Evolutionary conservation across 2,329 filamentous ascomycete species (phyloP), one percentile per base, ranked within the genome.

Genomic region (Fusarium zealandicum): DNA sequence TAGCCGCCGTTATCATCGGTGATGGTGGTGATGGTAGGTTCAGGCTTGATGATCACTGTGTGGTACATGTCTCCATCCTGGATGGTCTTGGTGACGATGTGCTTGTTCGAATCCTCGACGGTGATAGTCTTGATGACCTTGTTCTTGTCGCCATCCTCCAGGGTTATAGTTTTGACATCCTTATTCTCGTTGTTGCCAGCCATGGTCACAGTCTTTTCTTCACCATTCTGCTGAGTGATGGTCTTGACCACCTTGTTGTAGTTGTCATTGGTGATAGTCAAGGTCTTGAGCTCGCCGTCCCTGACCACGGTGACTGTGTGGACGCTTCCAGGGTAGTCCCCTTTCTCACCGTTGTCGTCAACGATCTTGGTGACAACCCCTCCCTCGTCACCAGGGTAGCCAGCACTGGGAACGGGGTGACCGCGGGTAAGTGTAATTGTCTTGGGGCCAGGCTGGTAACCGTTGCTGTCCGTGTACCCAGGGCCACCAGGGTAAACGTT

Each of bases 41-140:
- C 55, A 14, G 60, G 58, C 28, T 54, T 63, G 41, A 61, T 40
- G 3, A 66, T 62, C 30, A 65, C 54, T 25, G 66, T 66, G 14
- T 66, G 27, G 36, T 54, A 63, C 48, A 58, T 58, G n/a, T 49
- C 61, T 22, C 50, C 61, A 27, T 61, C 58, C 8, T 66, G 61
- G 20, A 69, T 47, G 4, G 63, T 67, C 52, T 66, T 64, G 20
- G 63, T 69, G 36, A 66, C 30, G 13, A 57, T 17, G 16, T 53
- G 38, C 14, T 61, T 38, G 35, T 56, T 49, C 11, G 60, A 47
- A 32, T 54, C 50, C 11, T 57, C 36, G 31, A 53, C 16, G 20
- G 63, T 64, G 43, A 64, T 45, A 10, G 61, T 64, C 42, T 57
- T 56, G 38, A 57, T 7, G n/a, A 61, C 31, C 32, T 63, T 50